Evolutionary conservation across 768 basidiomycete species (phyloP).

Genomic region (Lentinus tigrinus): DNA sequence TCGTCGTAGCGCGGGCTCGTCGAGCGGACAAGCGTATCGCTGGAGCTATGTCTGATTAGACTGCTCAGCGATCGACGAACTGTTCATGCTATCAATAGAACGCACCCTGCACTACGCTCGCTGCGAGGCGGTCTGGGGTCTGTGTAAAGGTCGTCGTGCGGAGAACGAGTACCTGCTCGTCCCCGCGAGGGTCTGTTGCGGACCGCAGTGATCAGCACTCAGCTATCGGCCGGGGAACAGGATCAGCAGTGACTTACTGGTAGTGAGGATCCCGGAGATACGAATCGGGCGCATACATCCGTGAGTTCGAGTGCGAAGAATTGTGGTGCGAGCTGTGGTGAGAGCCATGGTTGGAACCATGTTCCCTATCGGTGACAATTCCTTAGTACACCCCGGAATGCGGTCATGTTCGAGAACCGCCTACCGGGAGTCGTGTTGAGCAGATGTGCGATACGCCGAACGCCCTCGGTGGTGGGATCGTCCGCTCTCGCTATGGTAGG

Average conservation of each 20-base stretch:
- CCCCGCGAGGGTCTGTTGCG: conserved; percentile 6
- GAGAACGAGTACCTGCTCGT: conserved; percentile 13
- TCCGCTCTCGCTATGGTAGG: conserved; percentile 5
- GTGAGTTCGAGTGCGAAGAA: not conserved
- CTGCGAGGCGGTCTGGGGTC: conserved; percentile 8
- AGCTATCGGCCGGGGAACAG: not conserved
- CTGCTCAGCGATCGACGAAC: not conserved
- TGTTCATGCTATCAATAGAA: not conserved
- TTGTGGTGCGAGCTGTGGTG: not conserved
- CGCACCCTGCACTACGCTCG: conserved; percentile 8
- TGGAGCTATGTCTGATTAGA: conserved; percentile 10
- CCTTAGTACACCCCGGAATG: no score
- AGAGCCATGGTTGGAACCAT: not conserved
- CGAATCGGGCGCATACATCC: conserved; percentile 3
- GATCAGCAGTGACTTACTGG: not conserved
- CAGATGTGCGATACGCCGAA: conserved; percentile 2
- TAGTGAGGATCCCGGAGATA: conserved; percentile 15
- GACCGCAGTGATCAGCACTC: not conserved
- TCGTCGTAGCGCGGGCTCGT: conserved; percentile 8
- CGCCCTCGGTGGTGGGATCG: conserved; percentile 13
- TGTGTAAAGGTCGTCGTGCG: conserved; percentile 4
- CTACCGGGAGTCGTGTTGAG: not conserved
- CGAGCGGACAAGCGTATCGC: conserved; percentile 13
- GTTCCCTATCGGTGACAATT: not conserved
- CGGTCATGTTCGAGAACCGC: not conserved